Percentiles rank a stretch among this genome's conserved stretches.
Evolutionary conservation across 2,329 filamentous ascomycete species (phyloP).

Genomic region (Colletotrichum acutatum): DNA sequence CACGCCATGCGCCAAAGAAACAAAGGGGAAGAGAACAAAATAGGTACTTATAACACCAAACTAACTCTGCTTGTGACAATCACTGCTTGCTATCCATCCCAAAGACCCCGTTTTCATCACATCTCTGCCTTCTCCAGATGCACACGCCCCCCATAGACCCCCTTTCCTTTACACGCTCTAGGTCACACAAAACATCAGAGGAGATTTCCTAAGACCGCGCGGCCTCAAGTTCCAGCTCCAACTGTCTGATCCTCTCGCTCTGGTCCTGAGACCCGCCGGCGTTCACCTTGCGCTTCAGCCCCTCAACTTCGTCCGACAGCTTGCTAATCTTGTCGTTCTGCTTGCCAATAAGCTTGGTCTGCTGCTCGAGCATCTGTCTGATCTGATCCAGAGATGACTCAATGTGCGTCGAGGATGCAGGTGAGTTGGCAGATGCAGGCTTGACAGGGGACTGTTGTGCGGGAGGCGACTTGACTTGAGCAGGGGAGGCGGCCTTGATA

Average conservation of each 20-base stretch:
- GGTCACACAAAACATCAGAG: constrained; percentile 7
- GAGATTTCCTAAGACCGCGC: constrained; percentile 61
- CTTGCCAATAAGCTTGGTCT: constrained; percentile 80
- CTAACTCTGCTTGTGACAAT: constrained; percentile 33
- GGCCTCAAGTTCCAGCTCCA: constrained; percentile 75
- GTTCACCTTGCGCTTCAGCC: constrained; percentile 82
- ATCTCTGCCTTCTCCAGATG: constrained; percentile 18
- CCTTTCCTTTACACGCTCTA: background rate
- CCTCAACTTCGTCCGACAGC: constrained; percentile 79
- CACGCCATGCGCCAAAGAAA: background rate
- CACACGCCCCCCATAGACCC: background rate
- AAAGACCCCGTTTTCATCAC: constrained; percentile 19
- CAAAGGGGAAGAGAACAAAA: constrained; percentile 5
- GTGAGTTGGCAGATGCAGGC: constrained; percentile 38
- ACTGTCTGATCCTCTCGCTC: constrained; percentile 74
- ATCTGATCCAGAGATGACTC: constrained; percentile 79
- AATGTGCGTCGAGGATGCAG: constrained; percentile 51
- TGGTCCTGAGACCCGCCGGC: constrained; percentile 65
- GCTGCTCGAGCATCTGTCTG: constrained; percentile 79
- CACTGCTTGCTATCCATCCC: constrained; percentile 36
- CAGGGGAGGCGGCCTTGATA: constrained; percentile 51
- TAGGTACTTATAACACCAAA: constrained; percentile 20
- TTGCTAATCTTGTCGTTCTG: constrained; percentile 80
- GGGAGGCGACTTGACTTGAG: constrained; percentile 38
- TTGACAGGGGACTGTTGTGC: constrained; percentile 31